phyloP scores from a whole-genome alignment of 2,329 filamentous ascomycete species.

The Pestalotiopsis sp. region DNA sequence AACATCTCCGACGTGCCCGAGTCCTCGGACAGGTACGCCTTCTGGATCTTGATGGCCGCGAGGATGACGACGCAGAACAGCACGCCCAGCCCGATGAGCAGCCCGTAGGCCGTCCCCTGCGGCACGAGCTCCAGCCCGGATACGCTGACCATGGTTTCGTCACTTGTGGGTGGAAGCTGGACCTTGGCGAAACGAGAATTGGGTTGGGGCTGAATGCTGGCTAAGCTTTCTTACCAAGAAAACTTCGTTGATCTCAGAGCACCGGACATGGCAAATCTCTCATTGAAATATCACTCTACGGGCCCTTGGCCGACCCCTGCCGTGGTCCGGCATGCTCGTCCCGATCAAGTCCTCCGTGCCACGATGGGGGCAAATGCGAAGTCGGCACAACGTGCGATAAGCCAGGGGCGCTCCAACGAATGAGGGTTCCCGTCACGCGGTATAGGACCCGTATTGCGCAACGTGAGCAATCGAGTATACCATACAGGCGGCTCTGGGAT shows the following conservation, averaged over 20 bases:
- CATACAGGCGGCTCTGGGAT: not conserved
- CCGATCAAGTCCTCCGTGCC: not conserved
- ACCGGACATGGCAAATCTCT: not conserved
- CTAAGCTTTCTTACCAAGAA: not conserved
- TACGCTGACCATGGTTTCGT: not conserved
- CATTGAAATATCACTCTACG: not conserved
- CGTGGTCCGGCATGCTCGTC: not conserved
- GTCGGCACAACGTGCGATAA: slow-evolving; percentile 8
- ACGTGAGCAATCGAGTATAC: not conserved
- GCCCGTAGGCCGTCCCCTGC: slow-evolving; percentile 41
- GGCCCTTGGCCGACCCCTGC: not conserved
- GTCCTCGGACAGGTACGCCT: slow-evolving; percentile 40
- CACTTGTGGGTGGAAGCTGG: no score
- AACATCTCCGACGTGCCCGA: slow-evolving; percentile 45
- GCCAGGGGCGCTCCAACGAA: slow-evolving; percentile 2
- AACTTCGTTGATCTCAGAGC: not conserved
- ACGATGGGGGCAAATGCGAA: slow-evolving; percentile 1
- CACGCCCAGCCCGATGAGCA: slow-evolving; percentile 48
- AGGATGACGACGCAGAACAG: slow-evolving; percentile 48
- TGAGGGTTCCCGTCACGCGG: slow-evolving; percentile 17
- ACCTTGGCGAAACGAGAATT: no score
- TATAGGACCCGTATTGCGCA: slow-evolving; percentile 18
- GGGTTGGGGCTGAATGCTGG: not conserved
- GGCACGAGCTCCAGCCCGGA: slow-evolving; percentile 24
- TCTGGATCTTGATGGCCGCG: slow-evolving; percentile 44